Base-by-base conservation (phyloP, 1,139 yeast species). In the Scheffersomyces titani region DNA sequence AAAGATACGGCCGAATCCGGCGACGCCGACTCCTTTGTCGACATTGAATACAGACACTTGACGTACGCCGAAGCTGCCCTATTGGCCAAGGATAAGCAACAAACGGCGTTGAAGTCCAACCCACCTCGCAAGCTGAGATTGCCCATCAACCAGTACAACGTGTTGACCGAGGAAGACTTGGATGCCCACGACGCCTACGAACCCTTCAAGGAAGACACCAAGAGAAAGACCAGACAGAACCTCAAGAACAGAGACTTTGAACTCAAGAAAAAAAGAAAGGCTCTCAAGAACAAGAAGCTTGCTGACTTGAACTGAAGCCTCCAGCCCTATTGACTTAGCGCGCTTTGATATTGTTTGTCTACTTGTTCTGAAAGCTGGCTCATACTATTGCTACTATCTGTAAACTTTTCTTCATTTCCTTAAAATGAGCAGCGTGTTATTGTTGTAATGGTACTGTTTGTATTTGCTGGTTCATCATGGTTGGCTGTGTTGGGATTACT, bases 11-110 rank as follows among this genome's bases (percentile, higher is more conserved):
- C 59, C 24, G 64, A 65, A 18, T 18, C 24, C n/a, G 70, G 63
- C 18, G 68, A 69, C 51, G 69, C 63, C 49, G 76, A 72, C 51
- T 77, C 73, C 51, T 76, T 78, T 57, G 73, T 79, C 46, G 80
- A 76, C 51, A 77, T 80, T 55, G 71, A 72, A 55, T 68, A 65
- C 59, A 70, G 72, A 54, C 73, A 73, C 56, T 70, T 79, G 63
- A 73, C 80, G 30, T 80, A 79, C 57, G 83, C 84, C 18, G 83
- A 80, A 61, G 83, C 73, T 45, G 83, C 83, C 16, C 65, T 70
- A 24, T 60, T 77, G 60, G 68, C 73, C 46, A 62, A 63, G 55
- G 57, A 65, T 55, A 68, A 65, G 57, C 48, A 52, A 45, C 64
- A 56, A 49, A 50, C 58, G 9, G 44, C 57, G 7, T 44, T 47